phyloP scores from a whole-genome alignment of 768 basidiomycete species.

The Solioccasus polychromus region DNA sequence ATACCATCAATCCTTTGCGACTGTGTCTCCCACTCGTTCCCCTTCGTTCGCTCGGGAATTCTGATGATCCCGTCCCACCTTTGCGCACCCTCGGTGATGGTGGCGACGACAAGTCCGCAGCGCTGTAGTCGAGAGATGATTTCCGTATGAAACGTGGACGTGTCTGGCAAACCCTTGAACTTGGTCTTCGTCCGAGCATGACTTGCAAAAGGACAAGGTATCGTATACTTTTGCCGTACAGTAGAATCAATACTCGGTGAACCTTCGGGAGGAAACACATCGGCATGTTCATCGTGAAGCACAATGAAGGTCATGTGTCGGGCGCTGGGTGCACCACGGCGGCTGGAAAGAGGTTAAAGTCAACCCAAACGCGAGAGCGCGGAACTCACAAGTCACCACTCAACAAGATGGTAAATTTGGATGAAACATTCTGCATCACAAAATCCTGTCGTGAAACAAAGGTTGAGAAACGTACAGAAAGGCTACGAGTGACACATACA shows the following conservation, averaged over 20 bases:
- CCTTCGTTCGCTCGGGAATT: slow-evolving; percentile 36
- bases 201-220: slow-evolving; percentile 19
- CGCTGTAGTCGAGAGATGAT: slow-evolving; percentile 42
- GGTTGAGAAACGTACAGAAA: neutral
- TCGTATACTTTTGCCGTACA: slow-evolving; percentile 1
- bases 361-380: neutral
- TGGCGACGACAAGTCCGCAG: slow-evolving; percentile 44
- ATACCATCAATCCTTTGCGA: slow-evolving; percentile 26
- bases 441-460: slow-evolving; percentile 39
- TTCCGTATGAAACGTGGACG: slow-evolving; percentile 32
- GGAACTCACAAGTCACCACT: slow-evolving; percentile 57
- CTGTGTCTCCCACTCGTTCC: slow-evolving; percentile 28
- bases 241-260: slow-evolving; percentile 16
- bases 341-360: slow-evolving; percentile 30
- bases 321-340: slow-evolving; percentile 37
- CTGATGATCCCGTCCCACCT: slow-evolving; percentile 55
- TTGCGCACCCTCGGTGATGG: slow-evolving; percentile 27
- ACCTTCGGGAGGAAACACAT: slow-evolving; percentile 15
- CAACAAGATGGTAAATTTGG: slow-evolving; percentile 48
- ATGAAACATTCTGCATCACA: slow-evolving; percentile 43
- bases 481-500: slow-evolving; percentile 33
- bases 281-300: slow-evolving; percentile 14
- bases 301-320: slow-evolving; percentile 13
- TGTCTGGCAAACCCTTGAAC: slow-evolving; percentile 4
- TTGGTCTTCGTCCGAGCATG: slow-evolving; percentile 9